Percentiles rank a stretch among this genome's conserved stretches.
Evolutionary conservation across 2,329 filamentous ascomycete species (phyloP).

Genomic region (Catunica adiposa): DNA sequence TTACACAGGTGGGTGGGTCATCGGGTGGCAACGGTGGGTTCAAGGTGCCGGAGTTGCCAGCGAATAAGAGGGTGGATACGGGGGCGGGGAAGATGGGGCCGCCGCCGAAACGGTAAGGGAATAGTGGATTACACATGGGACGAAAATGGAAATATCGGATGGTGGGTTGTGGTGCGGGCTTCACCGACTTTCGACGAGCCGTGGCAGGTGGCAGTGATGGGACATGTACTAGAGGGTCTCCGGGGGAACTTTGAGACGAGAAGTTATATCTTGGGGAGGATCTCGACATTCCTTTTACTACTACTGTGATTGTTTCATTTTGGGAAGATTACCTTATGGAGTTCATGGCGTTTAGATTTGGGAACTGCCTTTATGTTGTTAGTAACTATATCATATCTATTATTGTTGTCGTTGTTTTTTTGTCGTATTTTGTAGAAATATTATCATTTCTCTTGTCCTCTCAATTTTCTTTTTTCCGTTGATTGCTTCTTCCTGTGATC

Average conservation of each 20-base stretch:
- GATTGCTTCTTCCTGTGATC: too few species aligned
- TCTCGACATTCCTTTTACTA: not conserved
- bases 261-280: not conserved
- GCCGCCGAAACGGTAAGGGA: constrained; percentile 19
- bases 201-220: not conserved
- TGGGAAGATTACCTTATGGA: not conserved
- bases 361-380: not conserved
- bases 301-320: not conserved
- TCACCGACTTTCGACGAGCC: not conserved
- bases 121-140: not conserved
- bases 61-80: constrained; percentile 56
- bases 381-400: not conserved
- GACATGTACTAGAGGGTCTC: not conserved
- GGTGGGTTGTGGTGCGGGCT: not conserved
- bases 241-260: not conserved
- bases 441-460: too few species aligned
- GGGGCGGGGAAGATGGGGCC: constrained; percentile 38
- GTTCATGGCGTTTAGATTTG: not conserved
- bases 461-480: too few species aligned
- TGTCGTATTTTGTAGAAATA: too few species aligned
- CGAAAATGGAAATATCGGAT: not conserved
- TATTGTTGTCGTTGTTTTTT: too few species aligned
- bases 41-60: constrained; percentile 64
- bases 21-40: constrained; percentile 40
- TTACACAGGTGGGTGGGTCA: constrained; percentile 58